Percentiles rank a stretch among this genome's conserved stretches.
These are phyloP conservation scores for Fraxinus baroniana DNA, from an alignment of 305 asterid genomes.

Conservation along the genomic window DNA sequence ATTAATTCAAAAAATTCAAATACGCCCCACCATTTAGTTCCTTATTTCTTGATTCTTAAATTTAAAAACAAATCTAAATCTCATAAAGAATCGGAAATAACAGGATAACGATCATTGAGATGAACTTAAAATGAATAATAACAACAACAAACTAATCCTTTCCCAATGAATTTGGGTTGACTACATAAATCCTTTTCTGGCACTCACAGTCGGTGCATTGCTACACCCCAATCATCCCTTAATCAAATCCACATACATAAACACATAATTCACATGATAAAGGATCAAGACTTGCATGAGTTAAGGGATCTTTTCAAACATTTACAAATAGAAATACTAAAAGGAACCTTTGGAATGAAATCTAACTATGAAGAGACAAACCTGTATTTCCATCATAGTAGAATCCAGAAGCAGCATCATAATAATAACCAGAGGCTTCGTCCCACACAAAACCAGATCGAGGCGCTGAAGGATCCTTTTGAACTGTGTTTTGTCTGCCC, in stretches of 20 bases:
- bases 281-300: not conserved
- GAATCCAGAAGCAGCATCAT: conserved; percentile 96
- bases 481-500: conserved; percentile 49
- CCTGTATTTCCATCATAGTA: conserved; percentile 98
- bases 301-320: not conserved
- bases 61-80: not conserved
- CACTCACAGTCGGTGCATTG: not conserved
- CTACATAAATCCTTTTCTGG: not conserved
- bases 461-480: conserved; percentile 59
- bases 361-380: conserved; percentile 23
- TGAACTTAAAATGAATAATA: not conserved
- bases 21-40: not conserved
- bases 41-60: not conserved
- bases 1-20: not conserved
- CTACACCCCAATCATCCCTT: not conserved
- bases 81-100: not conserved
- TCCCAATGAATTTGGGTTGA: not conserved
- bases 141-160: not conserved
- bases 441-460: conserved; percentile 98
- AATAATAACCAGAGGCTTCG: conserved; percentile 97
- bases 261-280: not conserved
- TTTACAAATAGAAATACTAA: not conserved
- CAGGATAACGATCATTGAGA: not conserved
- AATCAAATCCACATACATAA: not conserved
- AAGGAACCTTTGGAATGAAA: conserved; percentile 6